Evolutionary conservation across 2,329 filamentous ascomycete species (phyloP), one percentile per base, ranked within the genome.

Genomic region (Nemania abortiva): DNA sequence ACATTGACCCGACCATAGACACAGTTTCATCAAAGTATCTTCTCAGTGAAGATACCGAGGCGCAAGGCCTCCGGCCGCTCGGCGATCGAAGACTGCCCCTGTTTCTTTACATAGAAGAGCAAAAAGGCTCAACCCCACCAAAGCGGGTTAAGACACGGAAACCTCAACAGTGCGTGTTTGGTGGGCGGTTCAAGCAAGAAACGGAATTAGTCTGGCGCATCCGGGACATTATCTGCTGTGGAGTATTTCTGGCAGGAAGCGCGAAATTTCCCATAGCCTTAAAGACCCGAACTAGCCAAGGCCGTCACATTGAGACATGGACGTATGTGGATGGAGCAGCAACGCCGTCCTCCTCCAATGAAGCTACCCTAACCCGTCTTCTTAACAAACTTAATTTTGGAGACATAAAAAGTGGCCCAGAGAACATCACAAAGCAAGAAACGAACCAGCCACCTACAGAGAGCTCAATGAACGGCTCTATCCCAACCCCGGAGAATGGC

Each of bases 181-280:
- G 80, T 22, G 73, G 75, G 34, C 79, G 77, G 61, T 75, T 81
- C 49, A 72, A 73, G 5, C 67, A 75, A 18, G 74, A 79, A 11
- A 79, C 77, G 24, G 82, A 84, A 74, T 79, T 77, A n/a, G 69
- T 84, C 63, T 84, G 84, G 66, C 82, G 86, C 39, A 82, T 84
- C 13, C 77, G 87, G 55, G 85, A 87, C 56, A 81, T 85, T 55
- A 77, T 86, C 15, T 82, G 82, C 57, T 86, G 84, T 69, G 86
- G 83, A 18, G 81, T 85, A 54, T 83, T 84, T 63, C 75, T 88
- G 50, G 82, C 82, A 11, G 81, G 82, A 52, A 82, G 84, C 24
- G 67, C 71, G 1, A 72, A 73, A 22, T 82, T 82, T 31, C 84
- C 85, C 0, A 65, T 87, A n/a, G 68, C 70, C 10, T 65, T 79